Evolutionary conservation across 2,329 filamentous ascomycete species (phyloP), one percentile per base, ranked within the genome.

Genomic region (Chrysosporium keratinophilum): DNA sequence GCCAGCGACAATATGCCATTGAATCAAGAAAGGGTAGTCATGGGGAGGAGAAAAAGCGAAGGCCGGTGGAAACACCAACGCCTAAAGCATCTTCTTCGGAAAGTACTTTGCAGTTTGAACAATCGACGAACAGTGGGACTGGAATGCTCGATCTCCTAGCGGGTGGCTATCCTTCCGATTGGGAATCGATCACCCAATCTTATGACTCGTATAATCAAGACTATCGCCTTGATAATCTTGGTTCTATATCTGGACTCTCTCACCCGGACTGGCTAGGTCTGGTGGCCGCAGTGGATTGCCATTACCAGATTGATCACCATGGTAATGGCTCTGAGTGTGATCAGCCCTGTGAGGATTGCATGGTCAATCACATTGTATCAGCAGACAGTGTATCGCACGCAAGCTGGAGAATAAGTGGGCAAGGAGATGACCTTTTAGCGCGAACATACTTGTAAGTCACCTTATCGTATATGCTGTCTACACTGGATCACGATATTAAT

Each of bases 1-100:
- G 78, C 20, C 78, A 81, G 61, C 69, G 78, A 37, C 71, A 77
- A 60, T 81, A 81, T 63, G 78, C 78, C 1, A 74, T 79, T 31
- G 76, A 78, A 62, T 77, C 75, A 1, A 70, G 78, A 40, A 79
- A 77, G 57, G 72, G 73, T 10, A 71, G 72, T 3, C 65, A 65
- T 35, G 23, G 60, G 1, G 67, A 69, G 5, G 73, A 72, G 53
- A 56, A 66, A 65, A 47, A 65, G 64, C 51, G 65, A 66, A 47
- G 60, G 64, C 33, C 69, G 66, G 54, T 35, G 52, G 55, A n/a
- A 60, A 55, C 47, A 55, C 56, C 28, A 57, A 46, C 28, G 61
- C 57, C 5, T 60, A 62, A 14, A 58, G 62, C 12, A 58, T 10
- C 42, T 10, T 35, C 56, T 31, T 43, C 57, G 2, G 64, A 67